Percentiles rank a stretch among this genome's conserved stretches.
These are phyloP conservation scores for Eucalyptus tenuipes DNA, from an alignment of 345 rosid genomes.

Conservation along the genomic window DNA sequence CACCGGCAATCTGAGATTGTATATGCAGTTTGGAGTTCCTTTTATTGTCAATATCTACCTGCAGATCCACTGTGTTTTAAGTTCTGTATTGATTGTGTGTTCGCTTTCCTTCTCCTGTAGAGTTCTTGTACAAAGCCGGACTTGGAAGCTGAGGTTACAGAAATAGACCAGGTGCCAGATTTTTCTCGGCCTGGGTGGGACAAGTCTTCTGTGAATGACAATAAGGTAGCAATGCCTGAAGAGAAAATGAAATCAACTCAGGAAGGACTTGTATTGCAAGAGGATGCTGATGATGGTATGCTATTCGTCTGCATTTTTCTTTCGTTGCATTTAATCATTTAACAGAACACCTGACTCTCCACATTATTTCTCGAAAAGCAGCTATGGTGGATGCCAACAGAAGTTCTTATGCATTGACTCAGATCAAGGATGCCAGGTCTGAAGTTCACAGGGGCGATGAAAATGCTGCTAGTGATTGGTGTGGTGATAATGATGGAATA, in stretches of 20 bases:
- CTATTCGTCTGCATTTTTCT: neutral
- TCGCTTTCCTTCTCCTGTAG: constrained; percentile 39
- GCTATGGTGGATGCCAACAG: neutral
- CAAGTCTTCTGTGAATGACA: neutral
- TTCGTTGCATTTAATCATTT: neutral
- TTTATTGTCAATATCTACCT: neutral
- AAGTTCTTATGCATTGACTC: neutral
- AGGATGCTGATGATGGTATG: constrained; percentile 24
- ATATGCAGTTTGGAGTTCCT: neutral
- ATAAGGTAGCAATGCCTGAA: neutral
- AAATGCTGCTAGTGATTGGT: neutral
- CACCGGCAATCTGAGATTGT: neutral
- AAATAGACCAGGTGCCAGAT: constrained; percentile 21
- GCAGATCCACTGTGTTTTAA: neutral
- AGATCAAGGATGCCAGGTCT: constrained; percentile 4
- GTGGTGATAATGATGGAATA: neutral
- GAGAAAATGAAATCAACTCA: neutral
- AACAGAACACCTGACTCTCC: neutral
- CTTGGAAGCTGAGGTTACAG: constrained; percentile 42
- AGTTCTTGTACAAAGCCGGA: constrained; percentile 80
- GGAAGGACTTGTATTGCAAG: constrained; percentile 1
- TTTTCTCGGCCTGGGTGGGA: neutral
- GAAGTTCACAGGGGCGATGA: constrained; percentile 13
- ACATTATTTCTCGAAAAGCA: neutral
- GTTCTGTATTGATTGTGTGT: neutral